Percentiles rank a stretch among this genome's conserved stretches.
These are phyloP conservation scores for Mitragyna speciosa DNA, from an alignment of 257 asterid species.

Conservation along the genomic window DNA sequence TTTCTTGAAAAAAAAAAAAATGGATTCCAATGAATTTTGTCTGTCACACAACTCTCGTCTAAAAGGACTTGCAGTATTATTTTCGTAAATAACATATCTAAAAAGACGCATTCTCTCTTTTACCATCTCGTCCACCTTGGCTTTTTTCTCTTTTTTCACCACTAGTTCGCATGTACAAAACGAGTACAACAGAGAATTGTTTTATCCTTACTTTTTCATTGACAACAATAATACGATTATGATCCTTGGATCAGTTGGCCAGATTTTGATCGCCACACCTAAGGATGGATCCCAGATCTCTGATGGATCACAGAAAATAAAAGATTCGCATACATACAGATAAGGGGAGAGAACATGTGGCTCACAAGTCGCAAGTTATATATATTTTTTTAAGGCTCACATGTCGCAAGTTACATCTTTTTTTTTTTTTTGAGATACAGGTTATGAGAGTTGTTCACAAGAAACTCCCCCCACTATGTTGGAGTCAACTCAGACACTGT, in stretches of 20 bases:
- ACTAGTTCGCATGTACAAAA: neutral
- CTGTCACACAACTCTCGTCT: no score
- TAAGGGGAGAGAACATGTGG: neutral
- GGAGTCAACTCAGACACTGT: neutral
- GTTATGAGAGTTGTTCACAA: neutral
- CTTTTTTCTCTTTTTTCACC: neutral
- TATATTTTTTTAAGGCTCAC: no score
- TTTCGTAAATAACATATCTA: no score
- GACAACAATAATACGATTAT: neutral
- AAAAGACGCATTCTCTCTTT: no score
- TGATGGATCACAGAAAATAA: neutral
- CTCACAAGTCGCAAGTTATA: neutral
- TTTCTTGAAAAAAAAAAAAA: no score
- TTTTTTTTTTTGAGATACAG: no score
- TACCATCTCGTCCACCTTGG: neutral
- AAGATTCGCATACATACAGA: neutral
- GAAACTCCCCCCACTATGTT: neutral
- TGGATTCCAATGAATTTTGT: no score
- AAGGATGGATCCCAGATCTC: neutral
- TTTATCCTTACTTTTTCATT: neutral
- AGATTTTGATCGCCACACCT: neutral
- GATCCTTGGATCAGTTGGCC: conserved; percentile 4
- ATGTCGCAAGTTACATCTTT: neutral
- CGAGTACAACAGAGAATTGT: neutral
- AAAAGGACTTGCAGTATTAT: no score